A percentile compares a stretch with the other conserved stretches of the same genome.
phyloP scores from a whole-genome alignment of 2,329 filamentous ascomycete genomes.

The Metarhizium guizhouense region DNA sequence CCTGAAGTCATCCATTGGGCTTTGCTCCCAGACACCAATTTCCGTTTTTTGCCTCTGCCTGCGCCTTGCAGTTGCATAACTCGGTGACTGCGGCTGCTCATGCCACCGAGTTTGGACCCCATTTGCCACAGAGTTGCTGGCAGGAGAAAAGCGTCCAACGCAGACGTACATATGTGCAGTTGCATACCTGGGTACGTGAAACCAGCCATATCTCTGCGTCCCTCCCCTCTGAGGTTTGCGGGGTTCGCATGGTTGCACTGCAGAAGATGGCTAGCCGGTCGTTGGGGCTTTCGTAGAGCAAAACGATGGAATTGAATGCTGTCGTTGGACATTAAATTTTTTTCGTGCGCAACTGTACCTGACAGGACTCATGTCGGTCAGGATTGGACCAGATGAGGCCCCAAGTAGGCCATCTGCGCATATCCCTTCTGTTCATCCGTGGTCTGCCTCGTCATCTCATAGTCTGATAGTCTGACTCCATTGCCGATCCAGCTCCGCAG shows the following conservation, averaged over 20 bases:
- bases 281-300: not conserved
- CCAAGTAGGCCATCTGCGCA: not conserved
- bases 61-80: not conserved
- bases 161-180: not conserved
- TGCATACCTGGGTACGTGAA: not conserved
- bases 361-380: not conserved
- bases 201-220: not conserved
- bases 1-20: not conserved
- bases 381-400: not conserved
- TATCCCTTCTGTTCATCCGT: not conserved
- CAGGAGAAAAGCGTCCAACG: not conserved
- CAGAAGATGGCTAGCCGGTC: slow-evolving; percentile 7
- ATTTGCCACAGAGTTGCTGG: slow-evolving; percentile 2
- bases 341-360: not conserved
- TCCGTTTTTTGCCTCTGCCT: not conserved
- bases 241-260: slow-evolving; percentile 11
- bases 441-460: not conserved
- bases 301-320: not conserved
- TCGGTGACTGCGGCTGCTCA: slow-evolving; percentile 2
- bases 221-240: slow-evolving; percentile 3
- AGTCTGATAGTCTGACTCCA: not conserved
- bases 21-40: not conserved
- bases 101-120: slow-evolving; percentile 1
- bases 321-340: not conserved
- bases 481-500: not conserved